phyloP scores from a whole-genome alignment of 345 rosid genomes.

The Excoecaria cochinchinensis region DNA sequence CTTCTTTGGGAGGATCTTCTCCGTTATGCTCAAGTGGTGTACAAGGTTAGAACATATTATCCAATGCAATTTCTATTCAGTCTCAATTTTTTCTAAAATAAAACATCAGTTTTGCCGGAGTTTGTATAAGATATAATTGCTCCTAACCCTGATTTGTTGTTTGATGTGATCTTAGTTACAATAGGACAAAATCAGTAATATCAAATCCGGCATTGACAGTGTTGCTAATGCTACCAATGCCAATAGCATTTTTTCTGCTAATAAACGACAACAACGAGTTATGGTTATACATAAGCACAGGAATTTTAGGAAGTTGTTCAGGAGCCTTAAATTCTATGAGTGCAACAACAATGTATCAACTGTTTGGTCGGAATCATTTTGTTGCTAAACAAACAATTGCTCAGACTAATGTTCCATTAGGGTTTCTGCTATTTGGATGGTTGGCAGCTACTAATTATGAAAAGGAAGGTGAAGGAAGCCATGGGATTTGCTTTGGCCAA shows the following conservation, averaged over 20 bases:
- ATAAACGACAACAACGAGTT: not conserved
- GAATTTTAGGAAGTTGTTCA: conserved; percentile 19
- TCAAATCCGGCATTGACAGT: conserved; percentile 15
- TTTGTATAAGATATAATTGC: no score
- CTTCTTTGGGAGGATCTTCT: conserved; percentile 21
- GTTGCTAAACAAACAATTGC: conserved; percentile 13
- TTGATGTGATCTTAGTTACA: not conserved
- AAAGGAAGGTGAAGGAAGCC: not conserved
- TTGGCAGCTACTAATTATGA: conserved; percentile 24
- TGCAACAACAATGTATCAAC: conserved; percentile 4
- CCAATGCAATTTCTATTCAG: no score
- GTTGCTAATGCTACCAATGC: conserved; percentile 22
- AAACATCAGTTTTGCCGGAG: no score
- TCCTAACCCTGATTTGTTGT: not conserved
- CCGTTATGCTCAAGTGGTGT: conserved; percentile 13
- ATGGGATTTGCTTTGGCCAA: conserved; percentile 15
- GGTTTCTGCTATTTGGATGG: conserved; percentile 25
- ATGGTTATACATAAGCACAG: conserved; percentile 19
- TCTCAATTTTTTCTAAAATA: no score
- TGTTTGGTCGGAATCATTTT: conserved; percentile 11
- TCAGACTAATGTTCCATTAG: conserved; percentile 24
- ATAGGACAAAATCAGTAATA: conserved; percentile 12
- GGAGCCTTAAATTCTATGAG: conserved; percentile 19
- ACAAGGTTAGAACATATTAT: conserved; percentile 19
- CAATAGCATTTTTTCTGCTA: conserved; percentile 18